Percentiles rank a stretch among this genome's conserved stretches.
phyloP scores from a whole-genome alignment of 768 basidiomycete species.

The Crucibulum laeve region DNA sequence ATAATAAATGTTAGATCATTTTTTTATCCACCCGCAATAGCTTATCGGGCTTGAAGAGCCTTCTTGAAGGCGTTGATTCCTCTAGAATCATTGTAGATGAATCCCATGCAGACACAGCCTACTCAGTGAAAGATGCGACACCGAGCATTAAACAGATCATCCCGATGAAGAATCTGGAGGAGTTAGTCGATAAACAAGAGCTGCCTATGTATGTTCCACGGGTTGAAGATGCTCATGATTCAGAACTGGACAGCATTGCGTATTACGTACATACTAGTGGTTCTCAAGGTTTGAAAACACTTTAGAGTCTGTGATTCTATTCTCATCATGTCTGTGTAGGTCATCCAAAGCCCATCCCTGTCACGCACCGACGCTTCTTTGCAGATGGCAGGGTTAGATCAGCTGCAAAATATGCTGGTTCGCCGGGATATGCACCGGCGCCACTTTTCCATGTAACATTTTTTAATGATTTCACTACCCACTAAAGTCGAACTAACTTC shows the following conservation, averaged over 20 bases:
- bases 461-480: neutral
- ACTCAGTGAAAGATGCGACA: neutral
- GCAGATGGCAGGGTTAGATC: slow-evolving; percentile 1
- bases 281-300: slow-evolving; percentile 1
- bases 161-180: slow-evolving; percentile 2
- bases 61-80: slow-evolving; percentile 4
- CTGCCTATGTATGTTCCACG: slow-evolving; percentile 3
- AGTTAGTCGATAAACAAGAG: neutral
- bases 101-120: slow-evolving; percentile 2
- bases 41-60: slow-evolving; percentile 2
- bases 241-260: slow-evolving; percentile 2
- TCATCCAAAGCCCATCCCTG: slow-evolving; percentile 16
- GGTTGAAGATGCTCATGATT: neutral
- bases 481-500: neutral
- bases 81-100: slow-evolving; percentile 3
- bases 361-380: slow-evolving; percentile 9
- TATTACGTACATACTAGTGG: slow-evolving; percentile 9
- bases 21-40: slow-evolving; percentile 7
- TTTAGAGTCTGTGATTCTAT: neutral
- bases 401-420: slow-evolving; percentile 6
- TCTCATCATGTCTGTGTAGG: slow-evolving; percentile 6
- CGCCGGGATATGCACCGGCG: slow-evolving; percentile 11
- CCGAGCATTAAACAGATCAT: neutral
- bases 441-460: slow-evolving; percentile 16
- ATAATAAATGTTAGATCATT: slow-evolving; percentile 3